A percentile compares a stretch with the other conserved stretches of the same genome.
phyloP scores from a whole-genome alignment of 306 rosid species.

The Fagus crenata region DNA sequence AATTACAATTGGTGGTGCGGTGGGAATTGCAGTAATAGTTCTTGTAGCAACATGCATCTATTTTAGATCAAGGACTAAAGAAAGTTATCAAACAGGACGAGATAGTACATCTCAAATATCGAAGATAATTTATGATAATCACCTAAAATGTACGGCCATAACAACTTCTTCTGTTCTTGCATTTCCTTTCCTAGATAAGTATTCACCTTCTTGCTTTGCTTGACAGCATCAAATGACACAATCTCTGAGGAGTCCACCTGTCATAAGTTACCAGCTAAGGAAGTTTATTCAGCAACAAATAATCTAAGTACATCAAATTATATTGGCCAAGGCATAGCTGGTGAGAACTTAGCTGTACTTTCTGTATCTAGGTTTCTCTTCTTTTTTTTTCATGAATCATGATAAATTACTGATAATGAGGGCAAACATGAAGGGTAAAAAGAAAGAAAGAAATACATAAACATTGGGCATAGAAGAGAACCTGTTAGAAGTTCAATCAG shows the following conservation, averaged over 20 bases:
- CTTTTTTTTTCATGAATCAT: neutral
- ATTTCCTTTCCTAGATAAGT: constrained; percentile 1
- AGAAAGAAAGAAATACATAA: neutral
- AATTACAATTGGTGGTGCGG: constrained; percentile 41
- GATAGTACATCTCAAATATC: constrained; percentile 28
- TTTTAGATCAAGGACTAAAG: constrained; percentile 26
- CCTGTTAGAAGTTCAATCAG: neutral
- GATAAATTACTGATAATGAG: neutral
- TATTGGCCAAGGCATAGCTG: constrained; percentile 68
- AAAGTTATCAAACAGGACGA: constrained; percentile 3
- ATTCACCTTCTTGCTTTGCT: constrained; percentile 15
- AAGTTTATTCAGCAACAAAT: constrained; percentile 48
- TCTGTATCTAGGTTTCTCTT: neutral
- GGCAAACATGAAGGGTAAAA: neutral
- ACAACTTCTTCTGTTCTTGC: neutral
- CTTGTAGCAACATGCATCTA: constrained; percentile 32
- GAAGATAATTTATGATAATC: neutral
- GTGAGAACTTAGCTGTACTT: constrained; percentile 32
- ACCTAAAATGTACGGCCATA: neutral
- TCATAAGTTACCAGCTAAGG: constrained; percentile 42
- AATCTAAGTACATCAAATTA: constrained; percentile 46
- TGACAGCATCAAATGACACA: constrained; percentile 30
- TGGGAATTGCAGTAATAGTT: constrained; percentile 26
- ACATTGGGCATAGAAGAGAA: neutral
- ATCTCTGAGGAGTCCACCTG: constrained; percentile 33